These are phyloP conservation scores for Lentinula guzmanii DNA, from an alignment of 768 basidiomycete species.

Conservation along the genomic window DNA sequence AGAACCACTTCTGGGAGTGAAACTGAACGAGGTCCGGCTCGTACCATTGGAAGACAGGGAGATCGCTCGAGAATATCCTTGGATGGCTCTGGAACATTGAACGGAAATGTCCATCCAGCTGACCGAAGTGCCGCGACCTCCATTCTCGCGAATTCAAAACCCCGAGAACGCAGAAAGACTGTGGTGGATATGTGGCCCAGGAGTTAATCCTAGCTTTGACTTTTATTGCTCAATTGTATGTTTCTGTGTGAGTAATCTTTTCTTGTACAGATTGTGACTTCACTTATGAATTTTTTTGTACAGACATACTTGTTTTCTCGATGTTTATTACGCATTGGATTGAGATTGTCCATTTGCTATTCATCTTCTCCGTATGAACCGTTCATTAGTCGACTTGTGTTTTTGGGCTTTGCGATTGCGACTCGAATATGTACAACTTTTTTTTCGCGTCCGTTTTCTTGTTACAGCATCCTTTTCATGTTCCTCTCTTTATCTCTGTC, in stretches of 20 bases:
- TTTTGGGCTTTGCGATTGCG: constrained; percentile 8
- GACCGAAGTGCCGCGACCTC: constrained; percentile 34
- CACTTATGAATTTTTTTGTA: not conserved
- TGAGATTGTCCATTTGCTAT: not conserved
- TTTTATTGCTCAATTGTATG: not conserved
- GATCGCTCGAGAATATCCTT: constrained; percentile 34
- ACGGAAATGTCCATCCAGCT: constrained; percentile 27
- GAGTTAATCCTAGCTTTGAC: not conserved
- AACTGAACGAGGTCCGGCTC: constrained; percentile 30
- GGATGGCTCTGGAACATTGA: constrained; percentile 33
- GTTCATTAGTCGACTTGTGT: not conserved
- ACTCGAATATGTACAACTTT: not conserved
- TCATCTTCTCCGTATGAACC: not conserved
- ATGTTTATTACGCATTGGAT: constrained; percentile 4
- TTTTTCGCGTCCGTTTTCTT: not conserved
- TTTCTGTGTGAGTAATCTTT: not conserved
- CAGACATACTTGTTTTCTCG: not conserved
- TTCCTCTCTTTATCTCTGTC: not conserved
- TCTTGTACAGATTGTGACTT: not conserved
- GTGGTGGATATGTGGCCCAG: constrained; percentile 36
- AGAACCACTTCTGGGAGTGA: constrained; percentile 42
- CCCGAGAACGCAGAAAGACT: constrained; percentile 40
- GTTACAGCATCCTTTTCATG: not conserved
- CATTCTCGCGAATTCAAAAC: constrained; percentile 20
- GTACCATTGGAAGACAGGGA: constrained; percentile 22